phyloP scores from a whole-genome alignment of 116 monocot species.

The Papilionanthe hybrid region DNA sequence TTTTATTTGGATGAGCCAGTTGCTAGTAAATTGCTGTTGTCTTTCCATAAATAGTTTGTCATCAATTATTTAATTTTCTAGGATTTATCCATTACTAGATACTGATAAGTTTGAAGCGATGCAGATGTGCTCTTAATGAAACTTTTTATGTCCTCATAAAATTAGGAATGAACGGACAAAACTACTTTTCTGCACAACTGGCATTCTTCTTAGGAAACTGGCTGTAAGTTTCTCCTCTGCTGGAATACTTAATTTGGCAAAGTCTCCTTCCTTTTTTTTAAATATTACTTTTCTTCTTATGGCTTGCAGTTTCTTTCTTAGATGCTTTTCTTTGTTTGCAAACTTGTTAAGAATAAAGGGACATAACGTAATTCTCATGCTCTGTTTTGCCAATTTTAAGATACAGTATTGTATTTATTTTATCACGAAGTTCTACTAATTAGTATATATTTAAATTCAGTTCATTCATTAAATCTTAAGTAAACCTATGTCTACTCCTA shows the following conservation, averaged over 20 bases:
- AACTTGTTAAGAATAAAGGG: not conserved
- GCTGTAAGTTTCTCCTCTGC: conserved; percentile 44
- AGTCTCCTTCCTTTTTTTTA: not conserved
- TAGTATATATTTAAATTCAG: not conserved
- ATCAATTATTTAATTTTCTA: not conserved
- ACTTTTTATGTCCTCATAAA: not conserved
- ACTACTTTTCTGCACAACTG: conserved; percentile 98
- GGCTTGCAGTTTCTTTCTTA: not conserved
- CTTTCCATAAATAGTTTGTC: not conserved
- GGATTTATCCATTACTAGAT: not conserved
- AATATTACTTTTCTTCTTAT: not conserved
- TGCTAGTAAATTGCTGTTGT: not conserved
- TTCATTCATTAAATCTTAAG: not conserved
- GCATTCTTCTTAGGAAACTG: conserved; percentile 88
- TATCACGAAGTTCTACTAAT: not conserved
- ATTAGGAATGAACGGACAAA: conserved; percentile 84
- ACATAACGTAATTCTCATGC: not conserved
- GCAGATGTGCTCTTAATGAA: not conserved
- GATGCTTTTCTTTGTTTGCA: not conserved
- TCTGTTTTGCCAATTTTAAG: not conserved
- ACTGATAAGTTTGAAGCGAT: not conserved
- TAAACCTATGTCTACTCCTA: not conserved
- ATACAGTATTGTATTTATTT: not conserved
- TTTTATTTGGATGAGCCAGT: not conserved
- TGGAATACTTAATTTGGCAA: conserved; percentile 2